These are phyloP conservation scores for Hymenoscyphus linearis DNA, from an alignment of 2,329 filamentous ascomycete species.

Conservation along the genomic window DNA sequence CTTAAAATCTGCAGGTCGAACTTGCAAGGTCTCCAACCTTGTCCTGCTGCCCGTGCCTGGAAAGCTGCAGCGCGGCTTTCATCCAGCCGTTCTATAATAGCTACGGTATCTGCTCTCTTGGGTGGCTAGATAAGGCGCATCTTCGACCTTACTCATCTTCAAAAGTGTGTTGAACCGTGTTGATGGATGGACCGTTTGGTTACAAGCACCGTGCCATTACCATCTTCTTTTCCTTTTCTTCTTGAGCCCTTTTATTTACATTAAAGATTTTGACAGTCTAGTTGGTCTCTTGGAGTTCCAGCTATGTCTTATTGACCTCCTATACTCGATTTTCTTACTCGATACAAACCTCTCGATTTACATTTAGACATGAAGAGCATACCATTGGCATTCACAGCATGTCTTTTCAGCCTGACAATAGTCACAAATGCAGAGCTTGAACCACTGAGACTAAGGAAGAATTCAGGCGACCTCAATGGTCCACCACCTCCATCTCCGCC, in stretches of 20 bases:
- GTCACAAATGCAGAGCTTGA: conserved; percentile 3
- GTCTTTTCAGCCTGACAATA: conserved; percentile 13
- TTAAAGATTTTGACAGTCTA: conserved; percentile 15
- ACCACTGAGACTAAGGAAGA: conserved; percentile 1
- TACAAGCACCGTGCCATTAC: conserved; percentile 7
- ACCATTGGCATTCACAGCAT: conserved; percentile 14
- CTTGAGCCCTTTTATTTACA: conserved; percentile 17
- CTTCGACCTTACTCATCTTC: conserved; percentile 16
- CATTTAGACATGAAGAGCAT: conserved; percentile 19
- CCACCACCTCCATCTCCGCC: background rate
- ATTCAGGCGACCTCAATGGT: background rate
- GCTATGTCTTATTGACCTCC: conserved; percentile 24
- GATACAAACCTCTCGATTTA: conserved; percentile 5
- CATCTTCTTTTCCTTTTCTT: conserved; percentile 17
- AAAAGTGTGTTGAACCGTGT: conserved; percentile 16
- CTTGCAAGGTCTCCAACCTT: background rate
- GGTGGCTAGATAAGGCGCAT: conserved; percentile 15
- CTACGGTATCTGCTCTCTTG: conserved; percentile 18
- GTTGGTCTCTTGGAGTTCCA: conserved; percentile 13
- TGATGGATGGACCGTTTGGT: conserved; percentile 25
- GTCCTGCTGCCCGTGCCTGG: background rate
- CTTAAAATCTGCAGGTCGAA: background rate
- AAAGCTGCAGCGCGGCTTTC: conserved; percentile 21
- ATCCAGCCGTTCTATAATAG: conserved; percentile 21
- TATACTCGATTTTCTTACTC: conserved; percentile 11